Base-by-base conservation (phyloP, 495 filamentous ascomycete genomes). In the Aspergillus kassunensis region DNA sequence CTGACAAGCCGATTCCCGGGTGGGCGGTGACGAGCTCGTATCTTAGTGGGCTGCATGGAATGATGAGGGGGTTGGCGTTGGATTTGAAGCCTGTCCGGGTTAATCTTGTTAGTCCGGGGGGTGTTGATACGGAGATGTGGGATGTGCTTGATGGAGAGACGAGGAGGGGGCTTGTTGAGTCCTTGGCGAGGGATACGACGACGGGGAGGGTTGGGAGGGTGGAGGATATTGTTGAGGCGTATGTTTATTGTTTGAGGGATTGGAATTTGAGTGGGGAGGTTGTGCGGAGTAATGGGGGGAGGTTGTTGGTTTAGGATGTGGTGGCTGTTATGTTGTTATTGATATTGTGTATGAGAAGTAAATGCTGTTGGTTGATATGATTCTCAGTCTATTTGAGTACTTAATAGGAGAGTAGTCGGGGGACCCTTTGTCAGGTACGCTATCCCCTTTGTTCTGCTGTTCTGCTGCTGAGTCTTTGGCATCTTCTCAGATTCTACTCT, bases 181-280 rank as follows among this genome's bases (percentile, higher is more conserved):
- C 29, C 31, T 45, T 31, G 15, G 42, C 42, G 16, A n/a, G 11
- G 15, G 15, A 20, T 6, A 33, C 42, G 6, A 60, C 77, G 21
- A 79, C 75, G 3, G 74, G 75, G 7, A 59, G 64, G 52, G 55
- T 80, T 25, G 85, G 71, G 0, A 54, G 49, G 54, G 70, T 77
- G 10, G 77, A 79, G 58, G 82, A 86, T 63, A 71, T 81, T 4
- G 84, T 79, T 0, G 82, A 88, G 72, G 74, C 78, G 29, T 88
- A 86, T 69, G 33, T 86, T 35, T 86, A 79, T 62, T 63, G 78
- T 7, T 79, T 88, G 81, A 80, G 76, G 61, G 82, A 88, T 68
- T 53, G 54, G 30, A 77, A 75, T 64, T 68, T 64, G 13, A 82
- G 79, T 10, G 82, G 80, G 13, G 66, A 61, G 1, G 55, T 62